These are phyloP conservation scores for Rosellinia necatrix DNA, from an alignment of 2,329 filamentous ascomycete species.

Conservation along the genomic window DNA sequence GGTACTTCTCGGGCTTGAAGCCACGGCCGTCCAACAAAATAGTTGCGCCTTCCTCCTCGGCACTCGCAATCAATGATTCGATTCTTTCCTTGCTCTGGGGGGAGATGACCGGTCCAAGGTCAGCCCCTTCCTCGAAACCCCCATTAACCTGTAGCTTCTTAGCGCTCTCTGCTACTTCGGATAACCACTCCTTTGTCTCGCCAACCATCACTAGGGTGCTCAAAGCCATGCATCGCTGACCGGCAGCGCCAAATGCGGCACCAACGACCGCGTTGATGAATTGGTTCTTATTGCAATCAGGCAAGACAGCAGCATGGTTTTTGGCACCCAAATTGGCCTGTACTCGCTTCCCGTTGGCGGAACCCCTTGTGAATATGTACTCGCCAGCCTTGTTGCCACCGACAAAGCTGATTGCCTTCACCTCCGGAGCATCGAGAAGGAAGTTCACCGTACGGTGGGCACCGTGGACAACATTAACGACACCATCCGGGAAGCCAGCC, in stretches of 20 bases:
- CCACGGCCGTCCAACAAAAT: conserved; percentile 82
- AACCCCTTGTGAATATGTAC: conserved; percentile 80
- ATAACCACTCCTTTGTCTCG: conserved; percentile 82
- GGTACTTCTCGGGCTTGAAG: conserved; percentile 76
- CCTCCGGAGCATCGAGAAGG: conserved; percentile 80
- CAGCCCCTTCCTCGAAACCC: conserved; percentile 79
- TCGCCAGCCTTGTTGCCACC: conserved; percentile 87
- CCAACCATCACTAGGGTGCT: conserved; percentile 83
- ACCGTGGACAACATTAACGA: conserved; percentile 83
- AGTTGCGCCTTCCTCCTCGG: conserved; percentile 79
- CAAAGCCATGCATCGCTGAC: conserved; percentile 85
- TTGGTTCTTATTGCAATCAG: conserved; percentile 89
- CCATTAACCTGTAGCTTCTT: conserved; percentile 75
- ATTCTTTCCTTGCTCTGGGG: conserved; percentile 80
- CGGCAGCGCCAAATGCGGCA: conserved; percentile 82
- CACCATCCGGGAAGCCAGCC: conserved; percentile 80
- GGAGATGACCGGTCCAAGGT: conserved; percentile 81
- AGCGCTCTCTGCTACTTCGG: conserved; percentile 76
- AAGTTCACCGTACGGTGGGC: conserved; percentile 82
- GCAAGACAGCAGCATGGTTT: conserved; percentile 84
- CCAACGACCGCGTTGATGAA: conserved; percentile 83
- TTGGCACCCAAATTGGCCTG: conserved; percentile 88
- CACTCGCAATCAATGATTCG: conserved; percentile 73
- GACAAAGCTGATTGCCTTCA: conserved; percentile 87
- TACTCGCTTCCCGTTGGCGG: conserved; percentile 84